A percentile compares a stretch with the other conserved stretches of the same genome.
phyloP scores from a whole-genome alignment of 2,329 filamentous ascomycete species.

The Fusarium caatingaense region DNA sequence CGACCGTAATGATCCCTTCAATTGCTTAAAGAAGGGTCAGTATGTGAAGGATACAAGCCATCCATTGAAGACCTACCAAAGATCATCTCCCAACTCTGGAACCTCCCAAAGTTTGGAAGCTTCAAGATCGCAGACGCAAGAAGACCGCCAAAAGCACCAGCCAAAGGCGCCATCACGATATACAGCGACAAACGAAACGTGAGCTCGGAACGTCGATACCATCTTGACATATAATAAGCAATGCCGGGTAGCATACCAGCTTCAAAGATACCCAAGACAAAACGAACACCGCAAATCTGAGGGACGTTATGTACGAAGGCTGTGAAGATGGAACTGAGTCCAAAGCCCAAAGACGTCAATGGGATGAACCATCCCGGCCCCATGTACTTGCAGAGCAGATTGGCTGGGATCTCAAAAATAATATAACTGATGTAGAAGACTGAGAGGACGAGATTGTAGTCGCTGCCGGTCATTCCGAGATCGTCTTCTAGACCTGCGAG shows the following conservation, averaged over 20 bases:
- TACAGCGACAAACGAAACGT: constrained; percentile 72
- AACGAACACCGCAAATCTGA: constrained; percentile 65
- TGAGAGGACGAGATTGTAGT: constrained; percentile 71
- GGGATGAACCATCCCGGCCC: constrained; percentile 75
- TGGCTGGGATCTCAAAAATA: constrained; percentile 72
- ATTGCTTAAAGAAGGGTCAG: constrained; percentile 54
- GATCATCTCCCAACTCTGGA: constrained; percentile 75
- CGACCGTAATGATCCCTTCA: constrained; percentile 71
- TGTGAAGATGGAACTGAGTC: constrained; percentile 68
- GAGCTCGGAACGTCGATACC: constrained; percentile 72
- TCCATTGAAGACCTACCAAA: constrained; percentile 52
- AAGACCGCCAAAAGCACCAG: constrained; percentile 75
- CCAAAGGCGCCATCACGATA: constrained; percentile 73
- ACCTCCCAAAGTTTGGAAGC: constrained; percentile 65
- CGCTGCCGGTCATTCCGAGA: constrained; percentile 57
- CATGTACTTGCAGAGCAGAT: constrained; percentile 71
- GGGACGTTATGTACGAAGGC: constrained; percentile 67
- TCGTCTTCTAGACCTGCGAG: constrained; percentile 34
- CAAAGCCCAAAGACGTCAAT: constrained; percentile 66
- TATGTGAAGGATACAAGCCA: accelerated
- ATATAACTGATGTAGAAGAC: constrained; percentile 75
- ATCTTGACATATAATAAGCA: constrained; percentile 72
- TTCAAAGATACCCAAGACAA: constrained; percentile 70
- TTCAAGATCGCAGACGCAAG: constrained; percentile 71
- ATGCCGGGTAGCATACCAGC: constrained; percentile 74